Base-by-base conservation (phyloP, 2,329 filamentous ascomycete species). In the Calonectria honghensis region DNA sequence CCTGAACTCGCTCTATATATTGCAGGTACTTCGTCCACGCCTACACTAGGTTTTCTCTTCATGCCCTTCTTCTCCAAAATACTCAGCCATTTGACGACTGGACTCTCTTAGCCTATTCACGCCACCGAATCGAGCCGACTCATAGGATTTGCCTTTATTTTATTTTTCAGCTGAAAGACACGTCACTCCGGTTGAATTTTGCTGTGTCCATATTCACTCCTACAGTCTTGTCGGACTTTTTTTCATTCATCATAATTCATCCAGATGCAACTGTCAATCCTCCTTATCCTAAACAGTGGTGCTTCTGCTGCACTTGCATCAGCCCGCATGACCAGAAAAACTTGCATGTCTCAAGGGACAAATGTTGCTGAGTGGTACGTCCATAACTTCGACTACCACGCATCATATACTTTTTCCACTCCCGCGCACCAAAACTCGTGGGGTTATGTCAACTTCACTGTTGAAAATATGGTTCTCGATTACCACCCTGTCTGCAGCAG, bases 371-470 rank as follows among this genome's bases (percentile, higher is more conserved):
- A 64, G 24, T 70, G 68, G 68, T 20, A 41, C 4, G 32, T 70
- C 32, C 48, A 70, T 27, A 37, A 70, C 57, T 70, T 70, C 27
- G 68, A 70, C 59, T 70, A 65, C 27, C 68, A 70, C 27, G 68
- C 68, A 4, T 70, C 68, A 16, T 70, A 70, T 48, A 45, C 27
- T 10, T 70, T 65, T 39, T 64, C 68, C 6, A 70, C 27, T 29
- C 68, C 68, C 10, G 57, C 68, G 18, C 68, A 65, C 11, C 68
- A 70, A 10, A 65, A 65, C 45, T 64, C 57, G 4, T 45, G 45
- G 57, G 68, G 68, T 11, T 70, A 70, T 29, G 68, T 70, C 48
- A 70, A 70, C 68, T 70, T 70, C 45, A 70, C 68, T 6, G 41
- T 70, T 27, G 35, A 16, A 16, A 70, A 70, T 18, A 48, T 59